Evolutionary conservation across 169 alveolate species (phyloP), one percentile per base, ranked within the genome.

Genomic region (Theileria annulata): DNA sequence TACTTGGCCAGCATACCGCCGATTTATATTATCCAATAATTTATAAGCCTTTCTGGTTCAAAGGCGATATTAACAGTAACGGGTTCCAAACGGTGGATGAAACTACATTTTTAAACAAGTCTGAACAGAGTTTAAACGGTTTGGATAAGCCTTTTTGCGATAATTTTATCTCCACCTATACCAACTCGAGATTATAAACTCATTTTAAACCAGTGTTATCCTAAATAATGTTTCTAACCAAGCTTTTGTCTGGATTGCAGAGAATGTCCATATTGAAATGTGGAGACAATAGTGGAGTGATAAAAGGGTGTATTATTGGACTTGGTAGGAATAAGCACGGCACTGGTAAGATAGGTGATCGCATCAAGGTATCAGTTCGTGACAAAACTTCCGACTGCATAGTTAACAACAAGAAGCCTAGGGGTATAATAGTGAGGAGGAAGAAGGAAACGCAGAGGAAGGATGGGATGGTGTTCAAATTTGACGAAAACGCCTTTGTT

Each of bases 231-330:
- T 72, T 80, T 54, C 78, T 71, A 27, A 66, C 91, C 4, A 47
- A 59, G n/a, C 35, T 84, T 15, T 75, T 86, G 5, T 31, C 37
- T n/a, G 94, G 94, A 13, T 81, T 90, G 13, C 92, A 90, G 87
- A 72, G 88, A 71, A 87, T 87, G 81, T 90, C 94, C 25, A 87
- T 90, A 12, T 73, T 90, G 35, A 77, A 89, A 64, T 87, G 94
- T 66, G 93, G 93, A 37, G 94, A 90, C 77, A 87, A 85, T 56
- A 87, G 90, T 33, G 94, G 94, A 17, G 87, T 90, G 25, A 79
- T 90, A n/a, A 90, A 90, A 80, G 94, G 93, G 6, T 90, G 94
- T 62, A 90, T 90, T 59, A 90, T 90, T 31, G 94, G 94, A 15
- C 60, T 90, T 48, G 94, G 94, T 0, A 81, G 88, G 48, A 90